Base-by-base conservation (phyloP, 2,329 filamentous ascomycete genomes). In the Xylaria polymorpha region DNA sequence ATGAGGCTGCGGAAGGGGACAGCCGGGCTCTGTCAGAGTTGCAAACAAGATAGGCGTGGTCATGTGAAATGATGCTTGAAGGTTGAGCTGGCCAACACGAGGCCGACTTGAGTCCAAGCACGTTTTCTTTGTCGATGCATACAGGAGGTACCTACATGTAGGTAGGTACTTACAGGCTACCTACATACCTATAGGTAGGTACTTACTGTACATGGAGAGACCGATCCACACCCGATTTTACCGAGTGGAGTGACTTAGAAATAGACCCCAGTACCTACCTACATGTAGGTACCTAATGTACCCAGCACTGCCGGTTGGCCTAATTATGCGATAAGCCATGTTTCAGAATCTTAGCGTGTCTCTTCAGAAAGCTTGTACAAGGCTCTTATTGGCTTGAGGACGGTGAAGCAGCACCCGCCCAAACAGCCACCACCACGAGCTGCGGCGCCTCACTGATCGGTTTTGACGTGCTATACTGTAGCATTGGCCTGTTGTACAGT, bases 341-440 rank as follows among this genome's bases (percentile, higher is more conserved):
- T 72, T 72, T 72, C 71, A 72, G 68, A 66, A 69, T 53, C 51
- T 63, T 72, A 72, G 71, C 63, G 66, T 66, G 63, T 50, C 66
- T 64, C 53, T 55, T 55, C 20, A 61, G 51, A 60, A 66, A 53
- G 46, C 56, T 56, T 43, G 50, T 60, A 15, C 22, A 12, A 25
- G 41, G 18, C 39, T 25, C 14, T 58, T 53, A 72, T 70, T 72
- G 70, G 70, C 48, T 68, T 15, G 44, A 50, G 25, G 61, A 55
- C 35, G 7, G 10, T 29, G 61, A 20, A 44, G 65, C 50, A 44
- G 50, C 51, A 50, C n/a, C 22, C 46, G 25, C 59, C 50, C n/a
- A 25, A 39, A 18, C 12, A 32, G 32, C 29, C 15, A 53, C 50
- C 10, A 3, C 32, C 22, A 37, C 25, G 51, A 37, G 35, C 12